A percentile compares a stretch with the other conserved stretches of the same genome.
Evolutionary conservation across 176 grass and related monocot genomes (phyloP).

Genomic region (Coix lacrymajobi): DNA sequence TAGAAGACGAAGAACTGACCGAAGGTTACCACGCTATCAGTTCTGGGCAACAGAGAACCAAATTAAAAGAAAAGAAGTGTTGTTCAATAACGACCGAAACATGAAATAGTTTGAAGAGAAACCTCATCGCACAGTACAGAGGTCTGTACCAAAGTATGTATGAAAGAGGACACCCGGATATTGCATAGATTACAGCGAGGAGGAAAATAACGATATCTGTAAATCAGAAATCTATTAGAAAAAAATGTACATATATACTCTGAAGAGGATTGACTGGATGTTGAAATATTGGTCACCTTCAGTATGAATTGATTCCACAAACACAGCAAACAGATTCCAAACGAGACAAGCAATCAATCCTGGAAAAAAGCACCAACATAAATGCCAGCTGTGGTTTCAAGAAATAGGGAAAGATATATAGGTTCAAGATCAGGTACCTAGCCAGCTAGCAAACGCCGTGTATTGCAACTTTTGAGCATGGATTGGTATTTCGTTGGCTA

Average conservation of each 20-base stretch:
- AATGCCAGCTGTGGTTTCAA: not conserved
- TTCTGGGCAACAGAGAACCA: constrained; percentile 47
- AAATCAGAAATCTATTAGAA: constrained; percentile 10
- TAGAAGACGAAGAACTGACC: constrained; percentile 84
- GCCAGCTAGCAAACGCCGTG: constrained; percentile 84
- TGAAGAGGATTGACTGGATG: not conserved
- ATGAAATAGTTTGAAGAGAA: constrained; percentile 1
- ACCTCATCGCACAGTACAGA: constrained; percentile 88
- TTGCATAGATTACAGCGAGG: constrained; percentile 67
- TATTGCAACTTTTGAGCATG: constrained; percentile 83
- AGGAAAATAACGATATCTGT: constrained; percentile 77
- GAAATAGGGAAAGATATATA: constrained; percentile 3
- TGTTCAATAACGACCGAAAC: not conserved
- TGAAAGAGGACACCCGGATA: constrained; percentile 86
- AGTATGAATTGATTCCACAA: constrained; percentile 50
- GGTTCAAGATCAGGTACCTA: constrained; percentile 53
- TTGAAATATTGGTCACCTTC: constrained; percentile 52
- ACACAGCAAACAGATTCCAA: constrained; percentile 77
- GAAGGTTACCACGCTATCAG: constrained; percentile 79
- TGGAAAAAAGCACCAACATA: constrained; percentile 26
- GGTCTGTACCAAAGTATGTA: constrained; percentile 90
- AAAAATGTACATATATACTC: not conserved
- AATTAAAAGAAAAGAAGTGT: too few relatives aligned
- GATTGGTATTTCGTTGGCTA: constrained; percentile 79
- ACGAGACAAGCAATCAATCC: constrained; percentile 64